These are phyloP conservation scores for Hyphopichia homilentoma DNA, from an alignment of 805 yeast genomes.

Conservation along the genomic window DNA sequence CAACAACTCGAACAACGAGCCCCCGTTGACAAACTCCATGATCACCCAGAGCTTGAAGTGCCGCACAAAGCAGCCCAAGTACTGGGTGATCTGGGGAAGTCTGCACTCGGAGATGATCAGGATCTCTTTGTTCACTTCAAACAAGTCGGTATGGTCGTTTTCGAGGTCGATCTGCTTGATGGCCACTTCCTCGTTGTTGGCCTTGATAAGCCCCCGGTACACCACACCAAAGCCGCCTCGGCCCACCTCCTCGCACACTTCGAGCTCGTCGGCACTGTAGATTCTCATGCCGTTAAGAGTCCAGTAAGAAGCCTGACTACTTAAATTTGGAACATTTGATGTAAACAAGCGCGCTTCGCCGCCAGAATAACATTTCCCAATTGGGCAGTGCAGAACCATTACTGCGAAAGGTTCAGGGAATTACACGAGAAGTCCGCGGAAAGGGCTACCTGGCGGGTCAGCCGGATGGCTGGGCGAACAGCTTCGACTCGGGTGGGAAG, in stretches of 20 bases:
- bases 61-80: conserved; percentile 67
- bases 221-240: conserved; percentile 80
- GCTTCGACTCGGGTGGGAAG: too few relatives aligned
- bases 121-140: conserved; percentile 72
- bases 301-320: too few relatives aligned
- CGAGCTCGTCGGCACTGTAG: conserved; percentile 34
- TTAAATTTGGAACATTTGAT: too few relatives aligned
- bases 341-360: too few relatives aligned
- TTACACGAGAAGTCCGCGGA: too few relatives aligned
- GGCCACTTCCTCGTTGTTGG: conserved; percentile 45
- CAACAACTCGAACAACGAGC: conserved; percentile 64
- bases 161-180: conserved; percentile 71
- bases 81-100: conserved; percentile 58
- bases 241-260: conserved; percentile 56
- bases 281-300: conserved; percentile 11
- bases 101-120: conserved; percentile 64
- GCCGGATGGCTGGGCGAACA: too few relatives aligned
- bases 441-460: too few relatives aligned
- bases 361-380: too few relatives aligned
- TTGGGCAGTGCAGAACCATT: too few relatives aligned
- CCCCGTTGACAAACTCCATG: conserved; percentile 81
- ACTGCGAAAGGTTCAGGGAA: too few relatives aligned
- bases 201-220: conserved; percentile 55
- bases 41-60: conserved; percentile 73
- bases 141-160: conserved; percentile 56